phyloP scores from a whole-genome alignment of 2,329 filamentous ascomycete species.

The Cercospora citrullina region DNA sequence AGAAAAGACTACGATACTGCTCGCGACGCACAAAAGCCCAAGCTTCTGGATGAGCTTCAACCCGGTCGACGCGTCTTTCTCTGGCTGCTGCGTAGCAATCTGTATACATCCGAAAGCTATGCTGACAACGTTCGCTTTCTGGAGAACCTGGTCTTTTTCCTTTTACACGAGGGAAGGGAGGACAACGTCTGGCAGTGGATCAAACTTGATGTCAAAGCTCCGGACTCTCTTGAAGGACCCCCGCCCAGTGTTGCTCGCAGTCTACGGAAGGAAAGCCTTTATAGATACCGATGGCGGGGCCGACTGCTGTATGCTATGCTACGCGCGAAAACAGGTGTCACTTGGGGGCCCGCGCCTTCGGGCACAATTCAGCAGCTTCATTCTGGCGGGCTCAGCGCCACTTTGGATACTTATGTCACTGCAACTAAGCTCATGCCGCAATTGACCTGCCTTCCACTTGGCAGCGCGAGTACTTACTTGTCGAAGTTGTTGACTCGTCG shows the following conservation, averaged over 20 bases:
- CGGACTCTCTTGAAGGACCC: background rate
- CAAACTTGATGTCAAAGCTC: constrained; percentile 23
- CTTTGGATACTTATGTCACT: constrained; percentile 18
- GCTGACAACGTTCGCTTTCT: constrained; percentile 27
- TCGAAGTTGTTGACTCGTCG: constrained; percentile 1
- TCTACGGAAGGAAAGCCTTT: background rate
- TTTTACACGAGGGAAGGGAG: constrained; percentile 34
- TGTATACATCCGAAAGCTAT: constrained; percentile 26
- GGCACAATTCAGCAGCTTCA: background rate
- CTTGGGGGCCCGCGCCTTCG: background rate
- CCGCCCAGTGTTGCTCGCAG: background rate
- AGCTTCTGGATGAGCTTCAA: constrained; percentile 22
- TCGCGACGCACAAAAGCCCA: constrained; percentile 17
- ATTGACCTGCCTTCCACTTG: background rate
- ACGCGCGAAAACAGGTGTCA: constrained; percentile 11
- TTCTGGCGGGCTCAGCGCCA: constrained; percentile 9
- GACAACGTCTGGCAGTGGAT: constrained; percentile 37
- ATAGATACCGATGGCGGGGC: constrained; percentile 29
- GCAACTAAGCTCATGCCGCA: constrained; percentile 19
- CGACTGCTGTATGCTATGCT: constrained; percentile 25
- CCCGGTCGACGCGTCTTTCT: constrained; percentile 34
- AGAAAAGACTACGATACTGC: constrained; percentile 25
- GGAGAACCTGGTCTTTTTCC: constrained; percentile 28
- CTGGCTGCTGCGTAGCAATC: constrained; percentile 34
- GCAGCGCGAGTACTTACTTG: background rate